Evolutionary conservation across 2,329 filamentous ascomycete genomes (phyloP).

Genomic region (Epichloe uncinata): DNA sequence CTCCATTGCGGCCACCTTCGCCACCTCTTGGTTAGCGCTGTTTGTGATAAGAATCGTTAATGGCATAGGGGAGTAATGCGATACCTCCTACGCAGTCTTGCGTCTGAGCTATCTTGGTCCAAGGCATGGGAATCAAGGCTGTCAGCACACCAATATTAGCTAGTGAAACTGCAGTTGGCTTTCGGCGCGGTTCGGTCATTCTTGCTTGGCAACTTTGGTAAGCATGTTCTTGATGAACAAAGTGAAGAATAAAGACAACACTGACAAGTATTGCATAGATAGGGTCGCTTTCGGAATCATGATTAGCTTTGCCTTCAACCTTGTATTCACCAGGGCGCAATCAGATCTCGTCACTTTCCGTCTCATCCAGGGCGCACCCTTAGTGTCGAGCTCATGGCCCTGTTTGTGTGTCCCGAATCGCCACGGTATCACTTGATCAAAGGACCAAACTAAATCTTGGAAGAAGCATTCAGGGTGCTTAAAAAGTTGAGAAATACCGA

Average conservation of each 20-base stretch:
- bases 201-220: constrained; percentile 34
- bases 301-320: constrained; percentile 22
- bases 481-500: constrained; percentile 24
- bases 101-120: neutral
- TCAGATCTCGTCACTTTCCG: constrained; percentile 9
- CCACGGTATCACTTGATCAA: constrained; percentile 29
- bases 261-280: neutral
- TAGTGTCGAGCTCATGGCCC: constrained; percentile 22
- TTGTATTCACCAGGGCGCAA: constrained; percentile 19
- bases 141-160: constrained; percentile 34
- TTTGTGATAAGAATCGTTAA: constrained; percentile 24
- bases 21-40: constrained; percentile 18
- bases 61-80: constrained; percentile 21
- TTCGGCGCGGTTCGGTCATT: constrained; percentile 33
- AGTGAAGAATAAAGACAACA: neutral
- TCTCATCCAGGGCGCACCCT: constrained; percentile 25
- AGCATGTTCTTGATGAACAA: neutral
- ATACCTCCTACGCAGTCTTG: neutral
- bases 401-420: constrained; percentile 28
- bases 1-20: constrained; percentile 24
- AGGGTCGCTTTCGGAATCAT: constrained; percentile 24
- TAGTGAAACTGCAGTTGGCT: constrained; percentile 31
- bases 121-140: constrained; percentile 36
- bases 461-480: constrained; percentile 23
- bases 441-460: constrained; percentile 22